Evolutionary conservation across 352 stramenopile genomes (phyloP), one percentile per base, ranked within the genome.

Genomic region (Phytopythium cucurbitacearum): DNA sequence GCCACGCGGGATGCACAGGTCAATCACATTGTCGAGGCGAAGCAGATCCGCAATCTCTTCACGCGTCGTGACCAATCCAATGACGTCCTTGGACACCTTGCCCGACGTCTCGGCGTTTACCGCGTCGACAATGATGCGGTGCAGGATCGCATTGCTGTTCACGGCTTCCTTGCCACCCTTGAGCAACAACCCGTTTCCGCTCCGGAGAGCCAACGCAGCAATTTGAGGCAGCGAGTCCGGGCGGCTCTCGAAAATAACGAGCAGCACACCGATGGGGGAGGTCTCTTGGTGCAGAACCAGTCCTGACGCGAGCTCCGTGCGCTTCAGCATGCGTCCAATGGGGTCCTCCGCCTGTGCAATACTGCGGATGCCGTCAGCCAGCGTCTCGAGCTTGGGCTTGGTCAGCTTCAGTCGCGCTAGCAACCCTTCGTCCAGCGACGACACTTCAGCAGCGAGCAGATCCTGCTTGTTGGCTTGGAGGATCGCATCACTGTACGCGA

Each of bases 221-320:
- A 99, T 99, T 80, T 99, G 94, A 15, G 93, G 90, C 28, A 97
- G 60, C 16, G 86, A 98, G 68, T 99, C 97, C 10, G 97, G 97
- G 12, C 97, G 77, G 53, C 89, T 98, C 72, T 99, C 97, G 60
- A 99, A 99, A 59, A 99, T 98, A 44, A 99, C 95, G 53, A 99
- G 92, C 7, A 99, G 65, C 34, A 99, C 96, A 33, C 97, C 97
- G 63, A 99, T 99, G 12, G 97, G 89, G 0, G 94, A 85, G 4
- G 95, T 98, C 52, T 97, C 93, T 57, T 98, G 89, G 47, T 95
- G 89, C 38, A 98, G 74, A 13, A 95, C 67, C n/a, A 98, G 71
- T 15, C 95, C 94, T 39, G 87, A 88, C 1, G 89, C 84, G 4
- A 98, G 53, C 71, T 99, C 96, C 8, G 73, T 96, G 48, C 72